phyloP scores from a whole-genome alignment of 768 basidiomycete species.

The Russula compacta region DNA sequence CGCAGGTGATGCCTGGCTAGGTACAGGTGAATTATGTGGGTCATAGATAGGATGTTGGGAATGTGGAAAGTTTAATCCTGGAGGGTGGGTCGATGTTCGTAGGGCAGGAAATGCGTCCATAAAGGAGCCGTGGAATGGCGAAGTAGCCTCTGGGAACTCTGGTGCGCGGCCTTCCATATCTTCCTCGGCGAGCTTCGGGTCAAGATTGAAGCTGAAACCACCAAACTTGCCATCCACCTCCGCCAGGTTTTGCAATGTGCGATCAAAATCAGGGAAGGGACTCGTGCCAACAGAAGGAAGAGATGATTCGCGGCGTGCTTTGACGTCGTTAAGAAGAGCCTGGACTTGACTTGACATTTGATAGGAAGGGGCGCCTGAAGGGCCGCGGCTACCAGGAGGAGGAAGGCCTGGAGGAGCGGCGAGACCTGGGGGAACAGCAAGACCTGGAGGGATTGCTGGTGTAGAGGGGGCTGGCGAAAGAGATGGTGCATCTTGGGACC shows the following conservation, averaged over 20 bases:
- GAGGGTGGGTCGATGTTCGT: constrained; percentile 35
- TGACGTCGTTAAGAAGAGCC: constrained; percentile 77
- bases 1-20: constrained; percentile 38
- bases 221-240: constrained; percentile 50
- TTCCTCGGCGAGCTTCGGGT: constrained; percentile 56
- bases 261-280: constrained; percentile 86
- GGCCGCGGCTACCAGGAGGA: constrained; percentile 34
- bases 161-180: constrained; percentile 39
- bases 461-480: constrained; percentile 35
- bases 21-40: constrained; percentile 36
- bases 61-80: constrained; percentile 45
- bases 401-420: constrained; percentile 53
- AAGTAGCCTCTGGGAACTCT: constrained; percentile 30
- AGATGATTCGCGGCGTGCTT: constrained; percentile 57
- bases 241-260: constrained; percentile 65
- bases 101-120: constrained; percentile 64
- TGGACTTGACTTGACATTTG: constrained; percentile 84
- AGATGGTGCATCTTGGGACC: constrained; percentile 20
- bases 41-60: constrained; percentile 49
- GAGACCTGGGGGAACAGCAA: constrained; percentile 54
- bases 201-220: constrained; percentile 82
- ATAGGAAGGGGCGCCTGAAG: constrained; percentile 42
- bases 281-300: constrained; percentile 36
- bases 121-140: constrained; percentile 58
- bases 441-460: constrained; percentile 41